Evolutionary conservation across 2,329 filamentous ascomycete genomes (phyloP).

Genomic region (Colletotrichum acutatum): DNA sequence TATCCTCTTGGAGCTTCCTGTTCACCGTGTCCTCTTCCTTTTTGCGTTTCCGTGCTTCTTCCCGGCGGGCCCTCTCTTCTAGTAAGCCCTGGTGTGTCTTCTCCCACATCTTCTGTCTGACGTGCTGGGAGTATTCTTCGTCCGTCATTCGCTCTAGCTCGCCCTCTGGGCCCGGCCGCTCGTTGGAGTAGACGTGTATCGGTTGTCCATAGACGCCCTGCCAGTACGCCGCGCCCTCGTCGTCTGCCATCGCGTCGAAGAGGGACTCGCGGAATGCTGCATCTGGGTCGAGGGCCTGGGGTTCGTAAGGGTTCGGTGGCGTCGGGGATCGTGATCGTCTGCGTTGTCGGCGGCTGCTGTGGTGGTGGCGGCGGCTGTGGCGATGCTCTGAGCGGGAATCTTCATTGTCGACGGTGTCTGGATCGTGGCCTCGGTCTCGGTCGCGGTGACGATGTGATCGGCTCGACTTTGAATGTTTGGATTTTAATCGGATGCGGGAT

Average conservation of each 20-base stretch:
- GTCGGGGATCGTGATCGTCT: slow-evolving; percentile 56
- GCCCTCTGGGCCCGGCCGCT: slow-evolving; percentile 55
- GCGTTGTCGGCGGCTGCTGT: slow-evolving; percentile 38
- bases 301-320: slow-evolving; percentile 58
- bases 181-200: slow-evolving; percentile 79
- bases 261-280: slow-evolving; percentile 91
- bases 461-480: slow-evolving; percentile 43
- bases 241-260: slow-evolving; percentile 96
- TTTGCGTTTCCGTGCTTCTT: slow-evolving; percentile 62
- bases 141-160: slow-evolving; percentile 88
- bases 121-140: slow-evolving; percentile 89
- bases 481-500: slow-evolving; percentile 56
- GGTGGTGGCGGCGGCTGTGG: slow-evolving; percentile 43
- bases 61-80: slow-evolving; percentile 76
- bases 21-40: slow-evolving; percentile 62
- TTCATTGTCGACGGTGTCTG: slow-evolving; percentile 35
- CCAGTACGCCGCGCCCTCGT: slow-evolving; percentile 96
- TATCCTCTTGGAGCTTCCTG: slow-evolving; percentile 56
- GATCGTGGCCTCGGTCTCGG: slow-evolving; percentile 37
- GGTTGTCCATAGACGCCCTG: slow-evolving; percentile 96
- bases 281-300: slow-evolving; percentile 70
- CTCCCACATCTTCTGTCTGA: slow-evolving; percentile 94
- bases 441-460: slow-evolving; percentile 38
- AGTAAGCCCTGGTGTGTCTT: slow-evolving; percentile 87
- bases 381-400: slow-evolving; percentile 38